These are phyloP conservation scores for Selaginella tamariscina DNA, from an alignment of 75 land plant genomes.

Conservation along the genomic window DNA sequence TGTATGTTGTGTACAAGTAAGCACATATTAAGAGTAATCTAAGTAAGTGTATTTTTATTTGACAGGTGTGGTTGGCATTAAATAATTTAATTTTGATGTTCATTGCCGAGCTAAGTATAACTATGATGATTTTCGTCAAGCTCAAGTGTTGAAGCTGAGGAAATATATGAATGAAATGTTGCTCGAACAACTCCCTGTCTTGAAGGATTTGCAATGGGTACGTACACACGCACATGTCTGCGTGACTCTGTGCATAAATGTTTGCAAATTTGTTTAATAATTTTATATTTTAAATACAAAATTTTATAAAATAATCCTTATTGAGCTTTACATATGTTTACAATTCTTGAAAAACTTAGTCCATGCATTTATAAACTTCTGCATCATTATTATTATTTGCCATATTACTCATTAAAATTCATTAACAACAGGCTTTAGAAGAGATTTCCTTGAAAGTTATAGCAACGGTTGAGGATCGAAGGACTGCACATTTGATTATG, in stretches of 20 bases:
- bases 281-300: neutral
- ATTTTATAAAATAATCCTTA: too few relatives aligned
- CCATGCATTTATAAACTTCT: too few relatives aligned
- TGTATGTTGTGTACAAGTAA: too few relatives aligned
- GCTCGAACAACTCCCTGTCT: constrained; percentile 27
- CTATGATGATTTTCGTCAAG: constrained; percentile 27
- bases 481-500: constrained; percentile 16
- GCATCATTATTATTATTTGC: neutral
- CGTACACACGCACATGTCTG: neutral
- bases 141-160: constrained; percentile 30
- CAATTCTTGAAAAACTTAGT: too few relatives aligned
- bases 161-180: constrained; percentile 28
- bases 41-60: neutral
- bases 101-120: constrained; percentile 24
- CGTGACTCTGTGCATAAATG: neutral
- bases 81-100: constrained; percentile 26
- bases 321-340: too few relatives aligned
- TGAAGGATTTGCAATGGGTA: constrained; percentile 31
- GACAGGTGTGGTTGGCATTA: constrained; percentile 29
- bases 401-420: neutral
- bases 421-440: constrained; percentile 17
- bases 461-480: constrained; percentile 7
- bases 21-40: neutral
- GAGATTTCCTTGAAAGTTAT: constrained; percentile 16
- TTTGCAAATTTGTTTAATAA: neutral